These are phyloP conservation scores for Canna indica DNA, from an alignment of 176 grass and related monocot genomes.

Conservation along the genomic window DNA sequence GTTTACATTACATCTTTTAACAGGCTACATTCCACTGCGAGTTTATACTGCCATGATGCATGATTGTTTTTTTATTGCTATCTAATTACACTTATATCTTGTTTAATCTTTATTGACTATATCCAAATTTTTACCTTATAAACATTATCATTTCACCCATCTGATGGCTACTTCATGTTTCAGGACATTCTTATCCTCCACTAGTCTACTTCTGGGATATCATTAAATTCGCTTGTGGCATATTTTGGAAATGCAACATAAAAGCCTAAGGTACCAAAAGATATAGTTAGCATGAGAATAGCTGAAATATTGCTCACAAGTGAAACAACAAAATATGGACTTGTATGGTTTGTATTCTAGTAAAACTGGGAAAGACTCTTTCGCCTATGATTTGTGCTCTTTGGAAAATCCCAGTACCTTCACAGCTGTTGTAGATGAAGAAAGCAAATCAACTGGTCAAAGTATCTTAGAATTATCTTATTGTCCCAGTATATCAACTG, in stretches of 20 bases:
- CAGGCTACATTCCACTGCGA: no score
- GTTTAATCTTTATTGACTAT: no score
- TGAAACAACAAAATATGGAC: conserved; percentile 13
- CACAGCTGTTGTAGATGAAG: conserved; percentile 30
- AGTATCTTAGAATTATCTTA: conserved; percentile 20
- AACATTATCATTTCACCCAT: neutral
- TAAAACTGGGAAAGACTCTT: conserved; percentile 40
- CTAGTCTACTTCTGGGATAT: no score
- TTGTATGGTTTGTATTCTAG: conserved; percentile 23
- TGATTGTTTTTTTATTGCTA: no score
- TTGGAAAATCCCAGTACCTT: conserved; percentile 26
- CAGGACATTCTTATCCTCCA: no score
- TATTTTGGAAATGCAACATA: neutral
- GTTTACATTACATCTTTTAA: no score
- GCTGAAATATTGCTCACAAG: conserved; percentile 14
- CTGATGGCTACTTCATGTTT: no score
- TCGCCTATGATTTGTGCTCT: conserved; percentile 37
- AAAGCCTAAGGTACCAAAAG: neutral
- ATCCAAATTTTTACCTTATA: neutral
- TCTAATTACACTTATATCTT: no score
- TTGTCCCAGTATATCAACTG: conserved; percentile 23
- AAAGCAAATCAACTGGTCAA: conserved; percentile 22
- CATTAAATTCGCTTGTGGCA: no score
- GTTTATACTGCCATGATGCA: no score
- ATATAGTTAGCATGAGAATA: conserved; percentile 1